phyloP scores from a whole-genome alignment of 805 yeast species.

The Isabelozyma heimii region DNA sequence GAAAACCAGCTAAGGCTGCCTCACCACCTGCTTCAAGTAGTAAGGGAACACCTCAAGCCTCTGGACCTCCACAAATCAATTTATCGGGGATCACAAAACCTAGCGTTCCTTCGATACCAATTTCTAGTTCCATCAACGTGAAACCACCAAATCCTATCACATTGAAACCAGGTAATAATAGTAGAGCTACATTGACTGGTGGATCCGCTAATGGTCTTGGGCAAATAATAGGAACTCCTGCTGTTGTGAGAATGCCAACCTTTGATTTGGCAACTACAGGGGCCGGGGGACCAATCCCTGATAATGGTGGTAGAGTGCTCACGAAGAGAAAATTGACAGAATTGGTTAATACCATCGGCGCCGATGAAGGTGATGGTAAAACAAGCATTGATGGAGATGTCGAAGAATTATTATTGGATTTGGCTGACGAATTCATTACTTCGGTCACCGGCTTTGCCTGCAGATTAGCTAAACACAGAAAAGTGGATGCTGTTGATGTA shows the following conservation, averaged over 20 bases:
- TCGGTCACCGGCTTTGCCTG: conserved; percentile 93
- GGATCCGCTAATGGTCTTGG: conserved; percentile 77
- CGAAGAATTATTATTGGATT: conserved; percentile 82
- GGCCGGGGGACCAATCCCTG: conserved; percentile 31
- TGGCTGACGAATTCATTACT: conserved; percentile 93
- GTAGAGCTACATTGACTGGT: conserved; percentile 78
- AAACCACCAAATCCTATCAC: conserved; percentile 64
- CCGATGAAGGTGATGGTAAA: conserved; percentile 89
- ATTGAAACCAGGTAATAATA: conserved; percentile 46
- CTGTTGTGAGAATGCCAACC: conserved; percentile 68
- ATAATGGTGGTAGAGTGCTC: conserved; percentile 74
- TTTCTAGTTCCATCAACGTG: conserved; percentile 67
- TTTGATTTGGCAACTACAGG: conserved; percentile 57
- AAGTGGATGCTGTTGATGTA: conserved; percentile 80
- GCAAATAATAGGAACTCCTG: conserved; percentile 69
- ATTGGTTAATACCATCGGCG: conserved; percentile 75
- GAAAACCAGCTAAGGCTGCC: conserved; percentile 10
- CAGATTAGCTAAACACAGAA: conserved; percentile 90
- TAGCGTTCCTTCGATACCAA: conserved; percentile 63
- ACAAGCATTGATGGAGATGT: conserved; percentile 92
- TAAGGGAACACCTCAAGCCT: conserved; percentile 5
- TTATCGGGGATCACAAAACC: conserved; percentile 46
- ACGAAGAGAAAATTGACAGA: conserved; percentile 89
- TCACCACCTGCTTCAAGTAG: conserved; percentile 14
- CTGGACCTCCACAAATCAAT: conserved; percentile 22